Evolutionary conservation across 2,329 filamentous ascomycete species (phyloP), one percentile per base, ranked within the genome.

Genomic region (Cladosporium sp.): DNA sequence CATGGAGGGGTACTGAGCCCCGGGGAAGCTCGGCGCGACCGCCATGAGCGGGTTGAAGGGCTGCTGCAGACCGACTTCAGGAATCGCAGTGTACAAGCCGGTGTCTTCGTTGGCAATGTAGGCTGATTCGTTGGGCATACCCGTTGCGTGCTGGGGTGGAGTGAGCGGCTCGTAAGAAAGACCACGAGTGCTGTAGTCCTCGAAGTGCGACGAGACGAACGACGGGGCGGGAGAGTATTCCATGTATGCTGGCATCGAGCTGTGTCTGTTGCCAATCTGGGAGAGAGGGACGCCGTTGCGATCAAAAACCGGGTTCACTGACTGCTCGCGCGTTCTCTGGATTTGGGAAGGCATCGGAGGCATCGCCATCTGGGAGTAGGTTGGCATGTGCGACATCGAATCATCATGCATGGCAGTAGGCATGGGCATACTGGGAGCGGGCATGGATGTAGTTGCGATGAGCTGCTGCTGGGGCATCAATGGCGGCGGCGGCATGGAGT

Each of bases 71-170:
- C 88, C 78, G 66, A 95, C 85, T 65, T 97, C 92, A 9, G 92
- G 90, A 62, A 97, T 95, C 42, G 89, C 91, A 49, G 90, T 92
- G 79, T 96, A 97, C 44, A 97, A 79, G 54, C 91, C 91, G 43
- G 92, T 95, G 71, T 97, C 93, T 74, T 98, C 93, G 68, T 96
- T 96, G 57, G 92, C 89, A 70, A 98, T 95, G 75, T 97, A 98
- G 9, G 93, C 89, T 9, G 93, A 90, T 76, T 98, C 93, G 38
- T 86, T 80, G 55, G 86, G 82, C 60, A 95, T 85, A 57, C 87
- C 84, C 56, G 95, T 84, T 11, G 87, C 83, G 72, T 96, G 89
- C 69, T 97, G 93, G 13, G 93, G 93, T 54, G 93, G 93, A 0
- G 93, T 98, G 62, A 98, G 84, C 49, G 93, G 93, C 77, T 98